These are phyloP conservation scores for Conticribra weissflogii DNA, from an alignment of 108 stramenopile species.

Conservation along the genomic window DNA sequence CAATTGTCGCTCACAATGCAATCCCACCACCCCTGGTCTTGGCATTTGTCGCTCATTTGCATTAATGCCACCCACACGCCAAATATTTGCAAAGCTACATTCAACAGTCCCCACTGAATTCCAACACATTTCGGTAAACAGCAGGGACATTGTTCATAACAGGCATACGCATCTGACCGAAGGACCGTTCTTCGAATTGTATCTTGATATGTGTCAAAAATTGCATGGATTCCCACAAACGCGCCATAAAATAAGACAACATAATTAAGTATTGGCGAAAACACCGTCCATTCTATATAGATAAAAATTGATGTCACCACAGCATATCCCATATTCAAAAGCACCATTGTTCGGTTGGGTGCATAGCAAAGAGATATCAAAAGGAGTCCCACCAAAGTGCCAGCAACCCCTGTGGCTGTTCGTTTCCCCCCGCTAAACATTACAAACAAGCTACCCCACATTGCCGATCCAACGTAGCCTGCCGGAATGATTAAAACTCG, in stretches of 20 bases:
- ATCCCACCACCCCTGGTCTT: constrained; percentile 67
- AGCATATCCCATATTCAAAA: constrained; percentile 44
- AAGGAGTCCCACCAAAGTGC: constrained; percentile 37
- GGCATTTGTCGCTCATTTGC: constrained; percentile 65
- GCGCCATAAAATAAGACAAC: constrained; percentile 48
- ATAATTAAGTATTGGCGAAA: constrained; percentile 46
- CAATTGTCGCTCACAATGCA: constrained; percentile 52
- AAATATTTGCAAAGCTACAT: constrained; percentile 36
- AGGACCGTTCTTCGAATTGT: constrained; percentile 43
- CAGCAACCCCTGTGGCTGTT: constrained; percentile 47
- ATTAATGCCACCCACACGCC: constrained; percentile 48
- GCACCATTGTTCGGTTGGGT: constrained; percentile 51
- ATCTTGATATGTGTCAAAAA: constrained; percentile 47
- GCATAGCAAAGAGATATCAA: constrained; percentile 49
- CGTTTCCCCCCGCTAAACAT: constrained; percentile 48
- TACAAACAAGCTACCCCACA: constrained; percentile 52
- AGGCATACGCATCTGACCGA: constrained; percentile 53
- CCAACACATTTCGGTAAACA: constrained; percentile 53
- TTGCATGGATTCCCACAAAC: constrained; percentile 49
- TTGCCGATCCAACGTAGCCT: constrained; percentile 45
- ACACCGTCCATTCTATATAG: constrained; percentile 48
- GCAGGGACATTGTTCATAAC: constrained; percentile 46
- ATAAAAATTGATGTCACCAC: constrained; percentile 41
- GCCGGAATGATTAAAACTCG: constrained; percentile 48
- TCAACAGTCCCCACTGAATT: constrained; percentile 44